Evolutionary conservation across 2,329 filamentous ascomycete genomes (phyloP).

Genomic region (Clonostachys byssicola): DNA sequence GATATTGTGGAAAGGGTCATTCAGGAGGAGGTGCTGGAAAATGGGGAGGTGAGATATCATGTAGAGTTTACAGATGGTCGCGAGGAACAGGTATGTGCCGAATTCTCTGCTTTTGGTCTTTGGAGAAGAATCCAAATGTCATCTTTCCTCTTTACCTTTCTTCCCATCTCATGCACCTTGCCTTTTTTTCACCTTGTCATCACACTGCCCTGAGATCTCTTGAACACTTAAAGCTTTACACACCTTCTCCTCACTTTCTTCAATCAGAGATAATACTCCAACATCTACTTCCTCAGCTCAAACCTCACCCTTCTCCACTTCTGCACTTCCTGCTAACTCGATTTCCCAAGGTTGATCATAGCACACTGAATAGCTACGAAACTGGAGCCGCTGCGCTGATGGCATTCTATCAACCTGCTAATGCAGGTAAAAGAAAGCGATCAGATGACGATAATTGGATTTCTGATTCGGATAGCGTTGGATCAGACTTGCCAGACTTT

Average conservation of each 20-base stretch:
- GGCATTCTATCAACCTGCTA: conserved; percentile 3
- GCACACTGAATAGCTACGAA: conserved; percentile 19
- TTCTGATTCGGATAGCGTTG: conserved; percentile 8
- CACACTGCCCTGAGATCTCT: neutral
- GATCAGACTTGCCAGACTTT: conserved; percentile 17
- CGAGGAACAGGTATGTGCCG: conserved; percentile 34
- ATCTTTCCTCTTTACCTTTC: too few species aligned
- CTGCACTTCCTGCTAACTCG: too few species aligned
- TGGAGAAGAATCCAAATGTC: too few species aligned
- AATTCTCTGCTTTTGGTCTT: neutral
- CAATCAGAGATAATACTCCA: too few species aligned
- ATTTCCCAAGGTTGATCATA: conserved; percentile 18
- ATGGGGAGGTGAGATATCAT: conserved; percentile 19
- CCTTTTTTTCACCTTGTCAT: neutral
- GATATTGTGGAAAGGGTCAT: conserved; percentile 29
- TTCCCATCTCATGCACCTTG: neutral
- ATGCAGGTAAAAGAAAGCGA: too few species aligned
- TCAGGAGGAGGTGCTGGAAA: conserved; percentile 16
- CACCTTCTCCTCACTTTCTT: neutral
- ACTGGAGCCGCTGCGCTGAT: conserved; percentile 23
- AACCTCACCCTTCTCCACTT: too few species aligned
- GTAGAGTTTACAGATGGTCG: conserved; percentile 43
- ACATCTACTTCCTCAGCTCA: too few species aligned
- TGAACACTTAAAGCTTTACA: neutral
- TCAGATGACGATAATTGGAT: conserved; percentile 14